Evolutionary conservation across 208 protist species (phyloP), one percentile per base, ranked within the genome.

Genomic region (Acanthamoeba sp.): DNA sequence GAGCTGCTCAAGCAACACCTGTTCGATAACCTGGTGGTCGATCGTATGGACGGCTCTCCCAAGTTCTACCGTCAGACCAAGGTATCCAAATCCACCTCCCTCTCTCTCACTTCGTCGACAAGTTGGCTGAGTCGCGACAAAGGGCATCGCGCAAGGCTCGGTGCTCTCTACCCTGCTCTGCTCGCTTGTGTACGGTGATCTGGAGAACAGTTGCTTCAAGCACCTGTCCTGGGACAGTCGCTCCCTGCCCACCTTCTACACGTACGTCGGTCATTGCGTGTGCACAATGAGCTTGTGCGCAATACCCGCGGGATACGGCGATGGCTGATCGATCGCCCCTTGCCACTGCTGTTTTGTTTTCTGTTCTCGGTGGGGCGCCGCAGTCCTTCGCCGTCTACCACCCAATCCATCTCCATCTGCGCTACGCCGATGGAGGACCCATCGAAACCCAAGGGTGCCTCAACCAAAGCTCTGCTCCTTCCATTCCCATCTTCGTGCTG

Each of bases 171-270:
- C 90, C 14, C 69, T 94, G 0, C 66, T 94, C 24, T 94, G 90
- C 38, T 85, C 69, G 16, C 50, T 94, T 27, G 62, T 94, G 18
- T 94, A 85, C 38, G 90, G 90, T 24, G 45, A 94, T n/a, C n/a
- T 94, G 66, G 90, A 94, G 50, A 94, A 78, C 90, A 59, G 40
- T n/a, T 94, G 90, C 90, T 94, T 94, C 52, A 84, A 94, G 57
- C 69, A 94, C 40, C 32, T 94, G 36, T 18, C 64, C 18, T 92
- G 87, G 87, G 64, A 92, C 45, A 76, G 64, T 40, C 85, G 62
- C 40, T 78, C 57, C 20, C 48, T 76, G n/a, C 87, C 87, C 12
- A 92, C 87, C 57, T 69, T 92, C 87, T 92, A 78, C 57, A 92
- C 87, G 87, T 76, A 85, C 38, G 0, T 12, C n/a, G n/a, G 9